Evolutionary conservation across 1,284 basidiomycete genomes (phyloP).

Genomic region (Puccinia hordei): DNA sequence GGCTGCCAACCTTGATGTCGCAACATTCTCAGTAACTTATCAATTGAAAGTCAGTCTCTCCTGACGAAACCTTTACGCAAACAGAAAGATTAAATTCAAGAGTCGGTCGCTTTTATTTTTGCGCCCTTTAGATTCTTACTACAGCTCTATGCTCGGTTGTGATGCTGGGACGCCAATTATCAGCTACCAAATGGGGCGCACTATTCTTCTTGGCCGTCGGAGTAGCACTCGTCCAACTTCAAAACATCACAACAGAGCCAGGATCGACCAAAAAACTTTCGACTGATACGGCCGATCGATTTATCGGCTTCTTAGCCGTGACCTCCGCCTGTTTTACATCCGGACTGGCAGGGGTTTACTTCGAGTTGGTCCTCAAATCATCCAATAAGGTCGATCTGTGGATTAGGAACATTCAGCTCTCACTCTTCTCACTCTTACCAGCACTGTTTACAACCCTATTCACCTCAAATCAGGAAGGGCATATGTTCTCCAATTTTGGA

Average conservation of each 20-base stretch:
- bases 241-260: conserved; percentile 60
- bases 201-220: conserved; percentile 83
- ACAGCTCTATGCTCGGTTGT: conserved; percentile 91
- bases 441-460: conserved; percentile 79
- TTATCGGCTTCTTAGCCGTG: conserved; percentile 81
- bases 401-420: conserved; percentile 95
- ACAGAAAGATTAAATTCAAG: neutral
- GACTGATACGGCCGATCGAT: conserved; percentile 61
- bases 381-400: conserved; percentile 70
- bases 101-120: neutral
- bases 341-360: conserved; percentile 96
- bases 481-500: conserved; percentile 76
- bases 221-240: conserved; percentile 89
- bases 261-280: conserved; percentile 39
- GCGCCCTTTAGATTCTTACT: conserved; percentile 74
- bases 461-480: conserved; percentile 58
- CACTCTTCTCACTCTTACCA: conserved; percentile 87
- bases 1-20: conserved; percentile 85
- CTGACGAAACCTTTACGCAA: neutral
- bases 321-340: conserved; percentile 90
- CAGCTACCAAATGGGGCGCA: conserved; percentile 76
- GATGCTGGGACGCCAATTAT: conserved; percentile 78
- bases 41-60: conserved; percentile 51
- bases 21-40: conserved; percentile 76
- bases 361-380: conserved; percentile 77